Evolutionary conservation across 2,329 filamentous ascomycete species (phyloP), one percentile per base, ranked within the genome.

Genomic region (Arthrobotrys sinensis): DNA sequence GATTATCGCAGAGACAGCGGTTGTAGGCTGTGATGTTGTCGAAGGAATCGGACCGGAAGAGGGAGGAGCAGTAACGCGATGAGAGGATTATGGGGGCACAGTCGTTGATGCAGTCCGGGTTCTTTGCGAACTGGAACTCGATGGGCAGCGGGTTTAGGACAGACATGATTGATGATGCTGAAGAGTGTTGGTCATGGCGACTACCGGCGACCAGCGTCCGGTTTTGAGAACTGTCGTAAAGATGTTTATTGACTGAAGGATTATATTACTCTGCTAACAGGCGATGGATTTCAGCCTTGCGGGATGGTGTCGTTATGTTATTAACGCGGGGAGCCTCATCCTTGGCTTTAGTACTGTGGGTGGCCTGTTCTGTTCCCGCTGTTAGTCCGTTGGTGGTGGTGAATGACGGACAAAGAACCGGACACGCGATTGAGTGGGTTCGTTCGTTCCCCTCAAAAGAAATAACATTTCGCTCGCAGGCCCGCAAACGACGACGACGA

Each of bases 1-100:
- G 75, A 32, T 78, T 72, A 57, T 78, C 53, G 62, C 67, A 78
- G 62, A 78, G 46, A 24, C 75, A 78, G 14, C 67, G 60, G 52
- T 53, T 63, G 67, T 68, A 72, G 10, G 50, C 46, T 14, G 67
- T 67, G 50, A 67, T 34, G 19, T 62, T 66, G 8, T 67, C 67
- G 62, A 71, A 68, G 24, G 38, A 32, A 3, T 1, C 6, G 6
- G 43, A 16, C 7, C 50, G 60, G 28, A 43, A 75, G 40, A 62
- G 50, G 24, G 53, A 24, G 34, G 67, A 63, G n/a, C 75, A 78
- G 67, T 72, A 78, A 36, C 67, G 75, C 16, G 75, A 40, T 43
- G 57, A 71, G 60, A 78, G 67, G 67, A 78, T 19, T 24, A 78
- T 63, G 45, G 75, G 75, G 14, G 63, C 28, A 52, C 75, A 78